phyloP scores from a whole-genome alignment of 805 yeast species.

The Candida dendrica region DNA sequence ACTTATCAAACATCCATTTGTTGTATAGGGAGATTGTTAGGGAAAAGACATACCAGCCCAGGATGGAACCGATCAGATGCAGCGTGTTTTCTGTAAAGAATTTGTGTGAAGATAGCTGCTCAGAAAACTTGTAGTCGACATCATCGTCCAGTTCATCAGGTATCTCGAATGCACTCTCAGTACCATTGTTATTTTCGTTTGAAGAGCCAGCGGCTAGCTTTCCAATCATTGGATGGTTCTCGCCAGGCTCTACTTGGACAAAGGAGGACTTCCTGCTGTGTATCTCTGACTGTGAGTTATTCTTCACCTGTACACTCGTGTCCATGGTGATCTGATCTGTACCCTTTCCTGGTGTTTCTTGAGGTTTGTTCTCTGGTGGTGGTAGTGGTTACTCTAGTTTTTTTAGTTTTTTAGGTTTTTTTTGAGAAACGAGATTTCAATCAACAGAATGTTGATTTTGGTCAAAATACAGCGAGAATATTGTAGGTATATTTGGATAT shows the following conservation, averaged over 20 bases:
- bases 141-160: background rate
- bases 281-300: background rate
- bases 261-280: background rate
- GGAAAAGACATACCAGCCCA: slow-evolving; percentile 69
- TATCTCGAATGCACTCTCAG: background rate
- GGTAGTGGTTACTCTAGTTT: too few relatives aligned
- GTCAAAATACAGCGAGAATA: too few relatives aligned
- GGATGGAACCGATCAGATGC: slow-evolving; percentile 9
- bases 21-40: slow-evolving; percentile 73
- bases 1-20: slow-evolving; percentile 91
- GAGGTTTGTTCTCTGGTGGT: too few relatives aligned
- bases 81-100: background rate
- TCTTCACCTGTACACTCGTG: background rate
- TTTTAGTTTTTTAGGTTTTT: too few relatives aligned
- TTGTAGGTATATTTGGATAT: too few relatives aligned
- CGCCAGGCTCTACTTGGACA: background rate
- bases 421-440: too few relatives aligned
- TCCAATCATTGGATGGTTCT: background rate
- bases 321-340: background rate
- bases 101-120: too few relatives aligned
- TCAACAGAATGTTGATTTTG: too few relatives aligned
- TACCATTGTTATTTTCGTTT: too few relatives aligned
- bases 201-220: background rate
- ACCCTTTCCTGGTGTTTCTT: too few relatives aligned
- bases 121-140: background rate